Percentiles rank a stretch among this genome's conserved stretches.
These are phyloP conservation scores for Ceratobasidium sp. DNA, from an alignment of 1,284 basidiomycete genomes.

Conservation along the genomic window DNA sequence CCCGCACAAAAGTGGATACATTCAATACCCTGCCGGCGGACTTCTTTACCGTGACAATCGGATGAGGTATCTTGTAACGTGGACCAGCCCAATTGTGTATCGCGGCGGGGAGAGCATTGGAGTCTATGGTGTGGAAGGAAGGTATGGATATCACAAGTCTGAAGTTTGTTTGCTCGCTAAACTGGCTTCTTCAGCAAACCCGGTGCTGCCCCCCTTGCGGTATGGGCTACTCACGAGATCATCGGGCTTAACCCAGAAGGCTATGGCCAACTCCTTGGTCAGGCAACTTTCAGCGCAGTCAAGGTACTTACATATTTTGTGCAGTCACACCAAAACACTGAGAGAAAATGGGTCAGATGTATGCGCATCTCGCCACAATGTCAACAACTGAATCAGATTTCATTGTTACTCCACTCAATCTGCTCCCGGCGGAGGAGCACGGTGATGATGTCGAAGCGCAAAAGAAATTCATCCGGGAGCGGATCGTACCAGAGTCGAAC, in stretches of 20 bases:
- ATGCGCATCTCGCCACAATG: constrained; percentile 58
- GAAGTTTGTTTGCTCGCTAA: background rate
- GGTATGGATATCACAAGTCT: constrained; percentile 49
- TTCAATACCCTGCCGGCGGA: constrained; percentile 60
- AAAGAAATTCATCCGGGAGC: constrained; percentile 56
- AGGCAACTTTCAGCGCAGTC: constrained; percentile 55
- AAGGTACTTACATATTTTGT: constrained; percentile 49
- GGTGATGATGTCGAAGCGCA: constrained; percentile 51
- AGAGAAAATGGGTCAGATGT: constrained; percentile 49
- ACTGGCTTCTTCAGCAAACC: constrained; percentile 57
- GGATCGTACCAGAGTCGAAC: constrained; percentile 54
- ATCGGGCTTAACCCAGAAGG: constrained; percentile 57
- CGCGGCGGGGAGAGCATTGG: constrained; percentile 55
- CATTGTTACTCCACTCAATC: constrained; percentile 57
- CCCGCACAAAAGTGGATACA: constrained; percentile 61
- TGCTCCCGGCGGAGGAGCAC: constrained; percentile 53
- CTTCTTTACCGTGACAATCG: constrained; percentile 59
- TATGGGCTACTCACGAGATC: constrained; percentile 55
- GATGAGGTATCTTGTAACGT: constrained; percentile 58
- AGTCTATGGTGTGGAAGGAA: constrained; percentile 61
- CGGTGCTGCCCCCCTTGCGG: constrained; percentile 57
- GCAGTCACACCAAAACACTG: constrained; percentile 19
- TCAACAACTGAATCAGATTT: constrained; percentile 51
- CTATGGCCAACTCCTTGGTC: constrained; percentile 57
- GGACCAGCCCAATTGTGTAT: constrained; percentile 57